Evolutionary conservation across 2,329 filamentous ascomycete species (phyloP).

Genomic region (Calonectria leucothoes): DNA sequence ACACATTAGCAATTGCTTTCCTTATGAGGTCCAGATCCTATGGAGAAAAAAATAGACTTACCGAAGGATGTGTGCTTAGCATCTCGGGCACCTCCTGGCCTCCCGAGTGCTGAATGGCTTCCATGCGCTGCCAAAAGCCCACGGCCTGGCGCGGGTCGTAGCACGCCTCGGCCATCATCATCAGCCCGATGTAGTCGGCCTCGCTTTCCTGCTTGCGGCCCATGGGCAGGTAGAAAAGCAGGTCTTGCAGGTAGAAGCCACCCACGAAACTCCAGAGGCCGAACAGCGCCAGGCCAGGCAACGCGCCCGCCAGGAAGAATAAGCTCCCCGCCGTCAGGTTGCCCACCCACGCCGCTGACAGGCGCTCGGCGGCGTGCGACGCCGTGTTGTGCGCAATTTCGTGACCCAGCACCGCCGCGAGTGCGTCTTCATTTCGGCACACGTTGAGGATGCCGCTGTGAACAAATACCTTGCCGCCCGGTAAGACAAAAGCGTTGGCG

Average conservation of each 20-base stretch:
- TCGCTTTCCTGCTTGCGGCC: conserved; percentile 79
- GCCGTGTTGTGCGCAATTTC: conserved; percentile 84
- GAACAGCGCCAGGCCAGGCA: conserved; percentile 54
- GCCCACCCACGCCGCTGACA: conserved; percentile 64
- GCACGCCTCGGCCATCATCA: conserved; percentile 87
- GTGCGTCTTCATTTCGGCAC: conserved; percentile 73
- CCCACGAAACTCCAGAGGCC: conserved; percentile 57
- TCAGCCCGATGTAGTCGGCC: conserved; percentile 83
- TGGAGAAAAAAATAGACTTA: conserved; percentile 53
- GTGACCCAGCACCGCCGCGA: conserved; percentile 82
- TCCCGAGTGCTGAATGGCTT: conserved; percentile 53
- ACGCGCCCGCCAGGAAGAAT: conserved; percentile 59
- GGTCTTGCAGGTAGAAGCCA: conserved; percentile 62
- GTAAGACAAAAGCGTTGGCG: conserved; percentile 82
- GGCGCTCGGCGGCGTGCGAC: conserved; percentile 73
- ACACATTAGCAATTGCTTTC: neutral
- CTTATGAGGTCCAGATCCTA: neutral
- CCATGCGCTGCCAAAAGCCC: conserved; percentile 76
- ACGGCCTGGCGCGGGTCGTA: conserved; percentile 77
- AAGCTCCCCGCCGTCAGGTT: conserved; percentile 63
- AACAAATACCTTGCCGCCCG: conserved; percentile 84
- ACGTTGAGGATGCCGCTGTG: conserved; percentile 79
- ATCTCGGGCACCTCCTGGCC: conserved; percentile 73
- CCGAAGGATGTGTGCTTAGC: conserved; percentile 81
- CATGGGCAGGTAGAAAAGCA: conserved; percentile 76